phyloP scores from a whole-genome alignment of 1,284 basidiomycete species.

The Peniophora sp. region DNA sequence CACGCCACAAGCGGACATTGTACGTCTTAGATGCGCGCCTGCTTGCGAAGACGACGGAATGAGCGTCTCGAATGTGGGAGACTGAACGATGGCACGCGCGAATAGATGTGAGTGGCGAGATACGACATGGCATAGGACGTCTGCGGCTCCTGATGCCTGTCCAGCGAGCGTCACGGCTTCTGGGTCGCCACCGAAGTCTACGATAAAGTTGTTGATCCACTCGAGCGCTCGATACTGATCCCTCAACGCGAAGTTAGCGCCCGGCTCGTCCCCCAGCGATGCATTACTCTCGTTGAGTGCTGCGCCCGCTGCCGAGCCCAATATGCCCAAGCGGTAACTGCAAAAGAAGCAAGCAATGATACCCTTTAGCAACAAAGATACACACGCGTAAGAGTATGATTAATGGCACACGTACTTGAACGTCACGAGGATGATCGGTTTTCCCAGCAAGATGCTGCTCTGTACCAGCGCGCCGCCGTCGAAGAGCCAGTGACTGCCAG shows the following conservation, averaged over 20 bases:
- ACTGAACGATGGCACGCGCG: conserved; percentile 61
- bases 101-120: conserved; percentile 54
- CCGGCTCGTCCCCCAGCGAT: conserved; percentile 54
- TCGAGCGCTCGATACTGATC: conserved; percentile 66
- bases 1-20: conserved; percentile 46
- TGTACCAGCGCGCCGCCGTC: conserved; percentile 64
- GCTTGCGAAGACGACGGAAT: conserved; percentile 50
- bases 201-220: conserved; percentile 62
- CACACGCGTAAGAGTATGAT: not conserved
- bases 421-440: conserved; percentile 64
- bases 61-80: conserved; percentile 50
- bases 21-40: conserved; percentile 57
- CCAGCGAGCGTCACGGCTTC: conserved; percentile 66
- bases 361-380: conserved; percentile 8
- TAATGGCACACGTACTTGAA: conserved; percentile 50
- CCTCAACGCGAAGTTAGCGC: conserved; percentile 67
- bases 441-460: conserved; percentile 50
- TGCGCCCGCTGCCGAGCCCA: conserved; percentile 62
- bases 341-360: conserved; percentile 5
- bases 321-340: conserved; percentile 68
- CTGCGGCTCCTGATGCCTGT: conserved; percentile 59
- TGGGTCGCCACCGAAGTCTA: conserved; percentile 66
- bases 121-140: conserved; percentile 64
- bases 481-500: conserved; percentile 68
- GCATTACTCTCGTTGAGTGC: conserved; percentile 60